These are phyloP conservation scores for Sporothrix euskadiensis DNA, from an alignment of 2,329 filamentous ascomycete species.

Conservation along the genomic window DNA sequence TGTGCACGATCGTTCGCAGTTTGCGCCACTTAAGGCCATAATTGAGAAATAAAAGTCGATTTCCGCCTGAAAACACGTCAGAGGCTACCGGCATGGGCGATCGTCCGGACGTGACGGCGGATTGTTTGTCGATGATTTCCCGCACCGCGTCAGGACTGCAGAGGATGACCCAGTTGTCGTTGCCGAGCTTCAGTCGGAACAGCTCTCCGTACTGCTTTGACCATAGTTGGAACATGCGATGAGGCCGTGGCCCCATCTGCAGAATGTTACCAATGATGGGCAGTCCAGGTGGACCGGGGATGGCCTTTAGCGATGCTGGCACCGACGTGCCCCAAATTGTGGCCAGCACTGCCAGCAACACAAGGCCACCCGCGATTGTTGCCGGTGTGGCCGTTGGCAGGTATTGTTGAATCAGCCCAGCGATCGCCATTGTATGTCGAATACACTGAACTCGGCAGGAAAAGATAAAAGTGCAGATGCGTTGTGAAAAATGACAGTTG, in stretches of 20 bases:
- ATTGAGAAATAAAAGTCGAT: background rate
- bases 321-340: background rate
- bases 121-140: background rate
- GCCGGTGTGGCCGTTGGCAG: background rate
- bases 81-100: background rate
- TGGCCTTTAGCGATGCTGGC: background rate
- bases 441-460: too few relatives aligned
- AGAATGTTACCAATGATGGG: background rate
- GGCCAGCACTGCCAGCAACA: background rate
- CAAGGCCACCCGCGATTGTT: background rate
- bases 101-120: background rate
- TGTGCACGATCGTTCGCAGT: background rate
- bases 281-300: background rate
- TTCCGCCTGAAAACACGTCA: background rate
- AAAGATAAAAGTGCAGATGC: too few relatives aligned
- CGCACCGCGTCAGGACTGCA: background rate
- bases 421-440: background rate
- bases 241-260: background rate
- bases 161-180: background rate
- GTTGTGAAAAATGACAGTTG: too few relatives aligned
- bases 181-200: background rate
- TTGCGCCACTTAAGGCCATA: background rate
- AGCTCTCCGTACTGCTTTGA: background rate
- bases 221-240: background rate
- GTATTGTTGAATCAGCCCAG: background rate